phyloP scores from a whole-genome alignment of 129 eudicot species.

The Flaveria brownii region DNA sequence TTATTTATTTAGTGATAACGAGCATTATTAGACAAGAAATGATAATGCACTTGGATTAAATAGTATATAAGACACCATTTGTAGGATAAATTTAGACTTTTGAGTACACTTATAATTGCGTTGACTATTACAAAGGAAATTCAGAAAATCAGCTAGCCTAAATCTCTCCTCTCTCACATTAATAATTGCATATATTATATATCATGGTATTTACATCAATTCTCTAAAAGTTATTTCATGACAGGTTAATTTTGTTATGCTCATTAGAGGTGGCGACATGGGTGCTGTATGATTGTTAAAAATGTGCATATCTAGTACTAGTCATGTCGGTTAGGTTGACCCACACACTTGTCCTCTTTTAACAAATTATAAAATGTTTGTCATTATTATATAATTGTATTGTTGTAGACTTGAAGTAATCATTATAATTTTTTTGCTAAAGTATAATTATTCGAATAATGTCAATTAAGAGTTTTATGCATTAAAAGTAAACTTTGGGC shows the following conservation, averaged over 20 bases:
- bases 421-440: neutral
- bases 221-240: slow-evolving; percentile 7
- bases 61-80: neutral
- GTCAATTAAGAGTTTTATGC: neutral
- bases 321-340: neutral
- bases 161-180: neutral
- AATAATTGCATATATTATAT: neutral
- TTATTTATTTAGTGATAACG: neutral
- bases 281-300: neutral
- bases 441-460: neutral
- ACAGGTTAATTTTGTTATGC: slow-evolving; percentile 1
- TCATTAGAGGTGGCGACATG: neutral
- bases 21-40: slow-evolving; percentile 1
- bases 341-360: neutral
- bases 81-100: neutral
- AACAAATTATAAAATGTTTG: too few species aligned
- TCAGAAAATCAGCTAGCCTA: neutral
- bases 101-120: neutral
- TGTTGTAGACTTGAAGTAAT: neutral
- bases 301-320: neutral
- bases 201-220: neutral
- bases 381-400: neutral
- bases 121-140: neutral
- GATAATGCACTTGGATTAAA: neutral
- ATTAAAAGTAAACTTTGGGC: neutral